Conservation (phyloP, 768 basidiomycete genomes). For the Leccinum barrowsii region DNA sequence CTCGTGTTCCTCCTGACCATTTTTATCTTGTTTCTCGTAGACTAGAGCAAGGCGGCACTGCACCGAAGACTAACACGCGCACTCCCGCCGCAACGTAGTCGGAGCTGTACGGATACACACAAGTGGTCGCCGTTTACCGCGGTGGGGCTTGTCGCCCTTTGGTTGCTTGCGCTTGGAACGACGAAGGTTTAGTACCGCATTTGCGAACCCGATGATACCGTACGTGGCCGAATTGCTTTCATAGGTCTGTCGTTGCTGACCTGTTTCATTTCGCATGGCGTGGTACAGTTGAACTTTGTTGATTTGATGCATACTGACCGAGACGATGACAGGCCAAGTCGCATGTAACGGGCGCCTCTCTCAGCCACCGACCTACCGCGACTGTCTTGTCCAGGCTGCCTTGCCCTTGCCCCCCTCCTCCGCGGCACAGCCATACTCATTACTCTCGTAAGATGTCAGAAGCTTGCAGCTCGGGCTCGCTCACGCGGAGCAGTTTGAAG, state of each 20-base stretch:
- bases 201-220: constrained; percentile 37
- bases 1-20: constrained; percentile 57
- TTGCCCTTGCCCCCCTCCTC: too few species aligned
- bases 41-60: constrained; percentile 48
- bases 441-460: too few species aligned
- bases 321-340: background rate
- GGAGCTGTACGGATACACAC: constrained; percentile 39
- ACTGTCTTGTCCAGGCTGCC: too few species aligned
- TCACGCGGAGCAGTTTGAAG: too few species aligned
- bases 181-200: constrained; percentile 39
- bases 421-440: too few species aligned
- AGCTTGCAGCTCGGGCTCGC: too few species aligned
- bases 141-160: constrained; percentile 50
- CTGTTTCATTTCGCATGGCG: constrained; percentile 21
- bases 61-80: constrained; percentile 43
- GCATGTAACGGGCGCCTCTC: too few species aligned
- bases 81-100: background rate
- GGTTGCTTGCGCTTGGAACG: constrained; percentile 64
- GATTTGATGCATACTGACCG: constrained; percentile 2
- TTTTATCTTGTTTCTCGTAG: constrained; percentile 13
- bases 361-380: too few species aligned
- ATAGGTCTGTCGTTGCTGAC: background rate
- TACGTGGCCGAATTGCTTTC: constrained; percentile 38
- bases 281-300: constrained; percentile 32
- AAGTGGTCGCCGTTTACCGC: constrained; percentile 45